Evolutionary conservation across 768 basidiomycete genomes (phyloP), one percentile per base, ranked within the genome.

Genomic region (Hygrophorus pudorinus): DNA sequence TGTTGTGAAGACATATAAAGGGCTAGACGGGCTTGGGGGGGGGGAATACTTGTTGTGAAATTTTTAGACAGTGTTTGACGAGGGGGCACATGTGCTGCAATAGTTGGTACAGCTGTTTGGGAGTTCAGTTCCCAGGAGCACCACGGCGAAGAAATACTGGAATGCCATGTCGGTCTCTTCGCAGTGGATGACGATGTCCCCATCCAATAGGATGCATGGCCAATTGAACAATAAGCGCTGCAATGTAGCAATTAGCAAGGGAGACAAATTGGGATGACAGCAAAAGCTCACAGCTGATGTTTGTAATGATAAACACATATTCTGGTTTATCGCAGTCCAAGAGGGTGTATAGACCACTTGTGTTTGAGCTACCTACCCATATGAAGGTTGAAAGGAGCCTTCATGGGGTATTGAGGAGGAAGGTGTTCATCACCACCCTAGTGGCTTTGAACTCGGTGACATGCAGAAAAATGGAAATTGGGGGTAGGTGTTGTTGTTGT

Each of bases 381-480:
- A 85, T 72, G 48, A 84, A 85, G 3, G 79, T 81, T 8, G 78
- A 77, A 34, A 84, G 55, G 14, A 85, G 60, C 33, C 78, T 64
- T 36, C 69, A 66, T 3, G 72, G 66, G 0, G 81, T 80, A 52
- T 85, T 81, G 21, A 85, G 69, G 17, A 85, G 65, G 54, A 85
- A 85, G 18, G 85, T 76, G 51, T 84, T 84, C 80, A 85, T 83
- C 10, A 85, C 81, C 10, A 79, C 73, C 2, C 82, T 81, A 0
- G 69, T 66, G 0, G 78, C 81, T 49, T 71, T 71, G 53, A 84
- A 85, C 9, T 71, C 66, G 13, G 78, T 73, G n/a, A 82, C 69
- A 39, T 68, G 70, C 8, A 70, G 72, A 53, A 84, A 84, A 1
- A 62, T 45, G 1, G 82, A 81, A 16, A 63, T 61, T 2, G 81